These are phyloP conservation scores for Cladobotryum protrusum DNA, from an alignment of 2,329 filamentous ascomycete species.

Conservation along the genomic window DNA sequence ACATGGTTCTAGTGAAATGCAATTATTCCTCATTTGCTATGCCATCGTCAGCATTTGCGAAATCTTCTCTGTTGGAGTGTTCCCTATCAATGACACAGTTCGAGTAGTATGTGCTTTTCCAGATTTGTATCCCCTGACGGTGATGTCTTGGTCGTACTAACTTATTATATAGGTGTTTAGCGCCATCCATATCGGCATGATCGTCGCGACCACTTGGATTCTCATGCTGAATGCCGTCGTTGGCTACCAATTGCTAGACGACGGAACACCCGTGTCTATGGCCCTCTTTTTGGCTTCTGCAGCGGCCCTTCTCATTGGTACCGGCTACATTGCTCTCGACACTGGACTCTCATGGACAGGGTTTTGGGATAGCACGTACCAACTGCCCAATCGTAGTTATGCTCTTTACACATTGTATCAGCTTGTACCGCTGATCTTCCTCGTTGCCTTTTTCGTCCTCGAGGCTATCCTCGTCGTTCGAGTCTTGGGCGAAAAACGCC, in stretches of 20 bases:
- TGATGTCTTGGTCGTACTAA: slow-evolving; percentile 15
- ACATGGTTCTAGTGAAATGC: slow-evolving; percentile 71
- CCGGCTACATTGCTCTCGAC: slow-evolving; percentile 92
- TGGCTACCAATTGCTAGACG: slow-evolving; percentile 88
- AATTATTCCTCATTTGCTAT: slow-evolving; percentile 82
- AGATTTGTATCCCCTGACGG: not conserved
- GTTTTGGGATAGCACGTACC: slow-evolving; percentile 60
- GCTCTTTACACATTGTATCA: slow-evolving; percentile 93
- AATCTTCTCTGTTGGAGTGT: slow-evolving; percentile 89
- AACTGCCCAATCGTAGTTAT: slow-evolving; percentile 63
- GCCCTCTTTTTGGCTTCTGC: slow-evolving; percentile 69
- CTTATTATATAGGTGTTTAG: slow-evolving; percentile 62
- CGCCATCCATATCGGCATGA: slow-evolving; percentile 82
- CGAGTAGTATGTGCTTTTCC: slow-evolving; percentile 56
- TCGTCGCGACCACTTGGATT: slow-evolving; percentile 83
- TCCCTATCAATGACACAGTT: slow-evolving; percentile 65
- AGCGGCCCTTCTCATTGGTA: slow-evolving; percentile 71
- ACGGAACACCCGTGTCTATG: slow-evolving; percentile 80
- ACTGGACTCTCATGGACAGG: slow-evolving; percentile 82
- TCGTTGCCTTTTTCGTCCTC: slow-evolving; percentile 80
- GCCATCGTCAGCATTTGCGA: slow-evolving; percentile 88
- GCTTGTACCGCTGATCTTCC: slow-evolving; percentile 78
- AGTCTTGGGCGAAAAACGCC: slow-evolving; percentile 79
- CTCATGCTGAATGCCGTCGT: slow-evolving; percentile 87
- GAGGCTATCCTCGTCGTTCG: slow-evolving; percentile 78